These are phyloP conservation scores for Allium sativum DNA, from an alignment of 106 monocot genomes.

Conservation along the genomic window DNA sequence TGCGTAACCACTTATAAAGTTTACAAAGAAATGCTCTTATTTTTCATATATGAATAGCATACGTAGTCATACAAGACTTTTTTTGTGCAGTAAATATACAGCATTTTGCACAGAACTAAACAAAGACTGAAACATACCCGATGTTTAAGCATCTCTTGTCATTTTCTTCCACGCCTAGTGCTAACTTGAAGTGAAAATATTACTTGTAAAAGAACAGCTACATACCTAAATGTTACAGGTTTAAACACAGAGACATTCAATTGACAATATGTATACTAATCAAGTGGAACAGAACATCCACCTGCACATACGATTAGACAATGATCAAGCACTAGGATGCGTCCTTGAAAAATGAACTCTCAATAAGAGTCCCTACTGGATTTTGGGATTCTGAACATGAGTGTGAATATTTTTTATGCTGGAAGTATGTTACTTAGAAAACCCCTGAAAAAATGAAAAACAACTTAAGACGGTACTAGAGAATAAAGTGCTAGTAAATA, in stretches of 20 bases:
- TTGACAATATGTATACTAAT: neutral
- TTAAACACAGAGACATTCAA: neutral
- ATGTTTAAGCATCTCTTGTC: neutral
- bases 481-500: neutral
- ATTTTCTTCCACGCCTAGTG: constrained; percentile 1
- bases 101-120: neutral
- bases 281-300: neutral
- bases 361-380: neutral
- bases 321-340: neutral
- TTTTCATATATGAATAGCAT: neutral
- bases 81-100: neutral
- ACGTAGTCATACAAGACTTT: neutral
- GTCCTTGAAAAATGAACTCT: neutral
- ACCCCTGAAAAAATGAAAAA: constrained; percentile 32
- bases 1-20: neutral
- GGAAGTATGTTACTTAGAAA: constrained; percentile 63
- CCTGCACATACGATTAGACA: neutral
- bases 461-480: neutral
- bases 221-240: neutral
- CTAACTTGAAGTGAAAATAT: neutral
- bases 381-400: too few species aligned
- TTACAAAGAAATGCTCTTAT: neutral
- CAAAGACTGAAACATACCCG: neutral
- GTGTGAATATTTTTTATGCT: constrained; percentile 1
- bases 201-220: neutral